These are phyloP conservation scores for Umbilicaria muhlenbergii DNA, from an alignment of 495 filamentous ascomycete genomes.

Conservation along the genomic window DNA sequence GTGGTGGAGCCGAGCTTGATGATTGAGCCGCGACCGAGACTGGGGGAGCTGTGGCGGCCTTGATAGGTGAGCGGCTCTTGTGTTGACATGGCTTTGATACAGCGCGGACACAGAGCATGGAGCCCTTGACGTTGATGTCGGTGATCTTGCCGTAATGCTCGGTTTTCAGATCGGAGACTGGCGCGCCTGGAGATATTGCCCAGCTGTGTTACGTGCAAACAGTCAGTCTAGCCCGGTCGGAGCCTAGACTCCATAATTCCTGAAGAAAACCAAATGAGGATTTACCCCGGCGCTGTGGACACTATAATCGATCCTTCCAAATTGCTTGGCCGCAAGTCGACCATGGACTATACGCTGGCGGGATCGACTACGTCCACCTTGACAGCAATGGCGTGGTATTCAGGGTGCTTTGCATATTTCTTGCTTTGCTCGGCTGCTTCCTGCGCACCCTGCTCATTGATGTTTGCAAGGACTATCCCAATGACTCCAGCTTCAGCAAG, in stretches of 20 bases:
- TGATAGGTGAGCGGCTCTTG: neutral
- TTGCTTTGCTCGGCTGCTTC: conserved; percentile 12
- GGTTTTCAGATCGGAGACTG: neutral
- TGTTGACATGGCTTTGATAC: conserved; percentile 5
- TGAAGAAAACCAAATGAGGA: neutral
- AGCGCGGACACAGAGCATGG: conserved; percentile 3
- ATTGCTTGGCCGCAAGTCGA: conserved; percentile 7
- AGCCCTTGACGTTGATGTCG: conserved; percentile 10
- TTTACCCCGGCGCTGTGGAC: conserved; percentile 21
- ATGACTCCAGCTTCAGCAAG: conserved; percentile 18
- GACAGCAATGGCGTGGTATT: conserved; percentile 14
- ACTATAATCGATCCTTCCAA: conserved; percentile 20
- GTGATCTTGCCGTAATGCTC: neutral
- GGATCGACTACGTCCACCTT: conserved; percentile 15
- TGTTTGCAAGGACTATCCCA: conserved; percentile 23
- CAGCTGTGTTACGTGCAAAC: neutral
- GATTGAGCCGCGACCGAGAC: conserved; percentile 21
- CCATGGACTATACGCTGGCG: conserved; percentile 14
- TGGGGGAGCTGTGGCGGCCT: conserved; percentile 8
- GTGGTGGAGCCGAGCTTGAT: conserved; percentile 26
- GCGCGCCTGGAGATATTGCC: neutral
- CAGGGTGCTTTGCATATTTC: conserved; percentile 13
- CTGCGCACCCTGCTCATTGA: conserved; percentile 15
- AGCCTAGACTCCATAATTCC: too few relatives aligned
- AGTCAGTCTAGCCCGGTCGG: neutral